These are phyloP conservation scores for Rhododendron kiyosumense DNA, from an alignment of 148 eudicot species.

Conservation along the genomic window DNA sequence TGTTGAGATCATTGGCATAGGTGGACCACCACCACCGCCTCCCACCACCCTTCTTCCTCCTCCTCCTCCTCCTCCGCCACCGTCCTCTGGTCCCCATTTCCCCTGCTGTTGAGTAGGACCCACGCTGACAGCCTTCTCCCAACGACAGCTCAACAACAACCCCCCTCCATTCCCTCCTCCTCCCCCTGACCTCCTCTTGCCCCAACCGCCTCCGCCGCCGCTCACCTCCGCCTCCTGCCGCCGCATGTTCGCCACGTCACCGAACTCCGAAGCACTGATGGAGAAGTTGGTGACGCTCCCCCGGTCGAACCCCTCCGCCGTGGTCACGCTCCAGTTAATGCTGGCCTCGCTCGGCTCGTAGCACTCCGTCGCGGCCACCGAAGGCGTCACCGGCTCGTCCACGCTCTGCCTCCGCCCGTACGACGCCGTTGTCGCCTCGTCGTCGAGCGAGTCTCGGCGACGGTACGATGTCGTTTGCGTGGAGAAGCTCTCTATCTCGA, in stretches of 20 bases:
- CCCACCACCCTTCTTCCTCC: not conserved
- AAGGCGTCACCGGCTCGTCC: constrained; percentile 46
- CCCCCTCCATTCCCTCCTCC: constrained; percentile 11
- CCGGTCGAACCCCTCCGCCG: constrained; percentile 77
- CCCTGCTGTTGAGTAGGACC: constrained; percentile 28
- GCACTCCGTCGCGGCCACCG: constrained; percentile 59
- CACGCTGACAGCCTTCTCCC: constrained; percentile 74
- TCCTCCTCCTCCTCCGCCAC: not conserved
- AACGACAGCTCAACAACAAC: constrained; percentile 60
- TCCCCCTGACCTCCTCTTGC: constrained; percentile 21
- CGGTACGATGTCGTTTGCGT: constrained; percentile 32
- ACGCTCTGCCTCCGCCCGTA: constrained; percentile 5
- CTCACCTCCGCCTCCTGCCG: constrained; percentile 9
- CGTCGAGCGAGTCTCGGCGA: constrained; percentile 53
- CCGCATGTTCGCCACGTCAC: constrained; percentile 18
- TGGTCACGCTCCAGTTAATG: constrained; percentile 86
- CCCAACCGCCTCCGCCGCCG: constrained; percentile 14
- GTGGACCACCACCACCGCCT: not conserved
- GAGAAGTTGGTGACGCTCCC: constrained; percentile 68
- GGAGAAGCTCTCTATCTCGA: constrained; percentile 77
- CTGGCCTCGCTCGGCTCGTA: constrained; percentile 88
- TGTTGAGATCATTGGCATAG: not conserved
- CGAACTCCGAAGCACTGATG: constrained; percentile 44
- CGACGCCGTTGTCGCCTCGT: constrained; percentile 21
- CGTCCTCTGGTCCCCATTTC: not conserved